Base-by-base conservation (phyloP, 768 basidiomycete genomes). In the Kockovaella imperatae region DNA sequence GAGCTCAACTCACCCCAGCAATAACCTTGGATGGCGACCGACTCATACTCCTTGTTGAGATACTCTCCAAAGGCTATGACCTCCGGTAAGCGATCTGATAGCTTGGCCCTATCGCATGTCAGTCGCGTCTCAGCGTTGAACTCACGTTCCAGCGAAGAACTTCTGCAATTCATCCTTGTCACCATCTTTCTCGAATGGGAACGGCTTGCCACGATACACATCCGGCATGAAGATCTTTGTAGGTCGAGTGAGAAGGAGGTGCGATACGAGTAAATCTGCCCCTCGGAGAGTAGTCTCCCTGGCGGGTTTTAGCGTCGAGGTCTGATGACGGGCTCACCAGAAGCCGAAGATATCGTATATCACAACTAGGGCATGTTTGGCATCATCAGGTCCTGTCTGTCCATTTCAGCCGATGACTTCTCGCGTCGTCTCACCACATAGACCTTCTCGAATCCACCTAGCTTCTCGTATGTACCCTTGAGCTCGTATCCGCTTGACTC, bases 281-380 rank as follows among this genome's bases (percentile, higher is more conserved):
- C 80, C 81, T 63, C 82, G 79, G 18, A 2, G 30, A 17, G 57
- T 58, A 6, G 57, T 62, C 26, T 62, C 57, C 60, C 60, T 62
- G 29, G n/a, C n/a, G n/a, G n/a, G n/a, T n/a, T n/a, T n/a, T n/a
- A n/a, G n/a, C n/a, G n/a, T n/a, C n/a, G n/a, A n/a, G n/a, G n/a
- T n/a, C n/a, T n/a, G n/a, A n/a, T 8, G 45, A 24, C 4, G 4
- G 3, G 51, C 57, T 47, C 42, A 62, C 71, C 77, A 81, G 72
- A 74, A 80, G 72, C 81, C 81, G 58, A 83, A 82, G 56, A 82
- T 81, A 61, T 83, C 80, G 57, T 74, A 83, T 42, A 80, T 76
- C 53, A 75, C 77, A 42, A 82, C 73, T 31, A 82, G 69, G 14
- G 79, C 79, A 49, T 74, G 76, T n/a, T 76, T 71, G 44, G 75